phyloP scores from a whole-genome alignment of 192 early-diverging fungal species.

The Spizellomyces punctatus region DNA sequence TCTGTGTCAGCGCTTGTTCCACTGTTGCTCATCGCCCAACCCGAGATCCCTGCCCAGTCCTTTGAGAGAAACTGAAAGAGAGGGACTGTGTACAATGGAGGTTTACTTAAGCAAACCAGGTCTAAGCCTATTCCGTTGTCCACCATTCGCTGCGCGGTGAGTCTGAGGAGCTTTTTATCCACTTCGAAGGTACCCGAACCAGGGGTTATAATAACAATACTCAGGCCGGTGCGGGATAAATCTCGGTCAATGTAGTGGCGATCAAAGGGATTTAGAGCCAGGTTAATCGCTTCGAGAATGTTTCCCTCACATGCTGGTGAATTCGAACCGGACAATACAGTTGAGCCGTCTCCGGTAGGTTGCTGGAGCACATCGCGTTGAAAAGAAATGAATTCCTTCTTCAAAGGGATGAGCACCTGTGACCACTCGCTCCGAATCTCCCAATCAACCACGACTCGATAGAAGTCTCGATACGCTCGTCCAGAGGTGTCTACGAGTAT shows the following conservation, averaged over 20 bases:
- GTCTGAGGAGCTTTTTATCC: slow-evolving; percentile 76
- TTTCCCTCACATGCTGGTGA: slow-evolving; percentile 90
- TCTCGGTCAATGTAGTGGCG: slow-evolving; percentile 96
- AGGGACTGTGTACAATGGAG: slow-evolving; percentile 87
- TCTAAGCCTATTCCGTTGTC: slow-evolving; percentile 90
- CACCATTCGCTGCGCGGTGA: slow-evolving; percentile 94
- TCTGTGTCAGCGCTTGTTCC: slow-evolving; percentile 14
- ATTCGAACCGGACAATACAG: slow-evolving; percentile 72
- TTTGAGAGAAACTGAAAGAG: slow-evolving; percentile 79
- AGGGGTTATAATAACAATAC: slow-evolving; percentile 87
- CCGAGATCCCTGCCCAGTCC: slow-evolving; percentile 18
- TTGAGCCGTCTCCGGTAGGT: slow-evolving; percentile 44
- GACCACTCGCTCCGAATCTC: slow-evolving; percentile 80
- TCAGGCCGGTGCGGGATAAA: slow-evolving; percentile 84
- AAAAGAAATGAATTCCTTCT: slow-evolving; percentile 76
- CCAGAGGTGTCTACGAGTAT: slow-evolving; percentile 41
- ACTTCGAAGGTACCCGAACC: slow-evolving; percentile 90
- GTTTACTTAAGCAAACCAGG: slow-evolving; percentile 84
- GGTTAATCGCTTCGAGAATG: slow-evolving; percentile 92
- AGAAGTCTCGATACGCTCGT: slow-evolving; percentile 86
- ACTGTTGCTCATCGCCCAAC: background rate
- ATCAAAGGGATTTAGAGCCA: slow-evolving; percentile 94
- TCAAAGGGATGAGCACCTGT: slow-evolving; percentile 59
- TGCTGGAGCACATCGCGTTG: slow-evolving; percentile 68
- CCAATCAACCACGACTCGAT: slow-evolving; percentile 94